These are phyloP conservation scores for Pichia phayaonensis DNA, from an alignment of 805 yeast genomes.

Conservation along the genomic window DNA sequence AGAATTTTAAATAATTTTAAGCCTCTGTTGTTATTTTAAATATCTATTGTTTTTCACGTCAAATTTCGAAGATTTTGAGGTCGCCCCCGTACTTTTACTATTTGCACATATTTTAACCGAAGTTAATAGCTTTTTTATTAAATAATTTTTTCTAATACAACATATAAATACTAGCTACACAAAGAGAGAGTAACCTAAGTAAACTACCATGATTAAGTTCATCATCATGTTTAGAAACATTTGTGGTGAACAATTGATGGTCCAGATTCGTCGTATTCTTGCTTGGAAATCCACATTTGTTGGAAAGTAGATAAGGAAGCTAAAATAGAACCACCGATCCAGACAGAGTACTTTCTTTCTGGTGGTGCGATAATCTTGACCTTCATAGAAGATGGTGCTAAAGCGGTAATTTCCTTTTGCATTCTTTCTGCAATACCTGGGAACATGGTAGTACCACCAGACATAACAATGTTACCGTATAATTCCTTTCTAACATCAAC, in stretches of 20 bases:
- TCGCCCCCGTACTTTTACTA: too few relatives aligned
- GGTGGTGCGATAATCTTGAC: constrained; percentile 99
- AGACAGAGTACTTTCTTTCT: constrained; percentile 98
- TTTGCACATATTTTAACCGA: not conserved
- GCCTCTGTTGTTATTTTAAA: too few relatives aligned
- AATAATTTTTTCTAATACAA: not conserved
- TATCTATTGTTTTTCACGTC: too few relatives aligned
- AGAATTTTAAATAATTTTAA: too few relatives aligned
- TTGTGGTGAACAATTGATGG: constrained; percentile 98
- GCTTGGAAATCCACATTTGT: constrained; percentile 99
- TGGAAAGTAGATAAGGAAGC: constrained; percentile 99
- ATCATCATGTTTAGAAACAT: constrained; percentile 55
- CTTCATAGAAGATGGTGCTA: constrained; percentile 99
- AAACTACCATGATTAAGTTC: not conserved
- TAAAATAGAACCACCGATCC: constrained; percentile 99
- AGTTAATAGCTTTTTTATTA: not conserved
- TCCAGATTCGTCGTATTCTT: constrained; percentile 99
- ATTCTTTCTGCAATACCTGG: constrained; percentile 99
- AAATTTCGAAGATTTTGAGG: too few relatives aligned
- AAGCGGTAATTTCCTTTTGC: constrained; percentile 99
- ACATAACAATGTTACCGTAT: constrained; percentile 98
- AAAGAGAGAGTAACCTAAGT: not conserved
- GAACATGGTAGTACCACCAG: constrained; percentile 99
- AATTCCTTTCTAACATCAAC: constrained; percentile 98
- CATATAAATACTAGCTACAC: not conserved